Percentiles rank a stretch among this genome's conserved stretches.
Evolutionary conservation across 768 basidiomycete genomes (phyloP).

Genomic region (Agaricus blazei): DNA sequence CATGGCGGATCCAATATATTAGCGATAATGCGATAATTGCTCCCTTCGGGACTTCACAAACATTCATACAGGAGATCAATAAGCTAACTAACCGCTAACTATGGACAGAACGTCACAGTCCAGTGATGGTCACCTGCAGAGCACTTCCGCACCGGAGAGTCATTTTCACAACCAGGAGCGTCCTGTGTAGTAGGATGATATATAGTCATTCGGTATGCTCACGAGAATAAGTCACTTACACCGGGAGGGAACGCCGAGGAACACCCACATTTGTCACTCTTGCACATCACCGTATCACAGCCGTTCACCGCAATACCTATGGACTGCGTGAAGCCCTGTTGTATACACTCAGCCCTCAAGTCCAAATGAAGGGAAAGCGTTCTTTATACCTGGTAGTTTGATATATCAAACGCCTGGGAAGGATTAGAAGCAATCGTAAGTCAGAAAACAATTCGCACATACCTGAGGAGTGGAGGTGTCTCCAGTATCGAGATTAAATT

Average conservation of each 20-base stretch:
- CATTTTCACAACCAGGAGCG: constrained; percentile 30
- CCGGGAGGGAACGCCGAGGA: constrained; percentile 26
- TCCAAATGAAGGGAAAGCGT: too few relatives aligned
- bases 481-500: constrained; percentile 35
- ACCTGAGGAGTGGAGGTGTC: constrained; percentile 22
- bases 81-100: background rate
- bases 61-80: too few relatives aligned
- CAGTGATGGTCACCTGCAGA: constrained; percentile 27
- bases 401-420: constrained; percentile 34
- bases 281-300: constrained; percentile 35
- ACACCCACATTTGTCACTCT: constrained; percentile 31
- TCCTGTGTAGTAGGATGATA: constrained; percentile 17
- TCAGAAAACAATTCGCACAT: background rate
- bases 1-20: too few relatives aligned
- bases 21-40: too few relatives aligned
- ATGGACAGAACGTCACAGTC: constrained; percentile 31
- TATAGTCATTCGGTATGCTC: background rate
- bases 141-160: constrained; percentile 31
- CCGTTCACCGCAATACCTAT: constrained; percentile 29
- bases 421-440: background rate
- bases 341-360: background rate
- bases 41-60: too few relatives aligned
- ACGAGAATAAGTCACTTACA: constrained; percentile 15
- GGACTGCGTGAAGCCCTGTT: constrained; percentile 32
- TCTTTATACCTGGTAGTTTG: constrained; percentile 28